Evolutionary conservation across 306 rosid species (phyloP).

Genomic region (Oxytropis ochrocephala): DNA sequence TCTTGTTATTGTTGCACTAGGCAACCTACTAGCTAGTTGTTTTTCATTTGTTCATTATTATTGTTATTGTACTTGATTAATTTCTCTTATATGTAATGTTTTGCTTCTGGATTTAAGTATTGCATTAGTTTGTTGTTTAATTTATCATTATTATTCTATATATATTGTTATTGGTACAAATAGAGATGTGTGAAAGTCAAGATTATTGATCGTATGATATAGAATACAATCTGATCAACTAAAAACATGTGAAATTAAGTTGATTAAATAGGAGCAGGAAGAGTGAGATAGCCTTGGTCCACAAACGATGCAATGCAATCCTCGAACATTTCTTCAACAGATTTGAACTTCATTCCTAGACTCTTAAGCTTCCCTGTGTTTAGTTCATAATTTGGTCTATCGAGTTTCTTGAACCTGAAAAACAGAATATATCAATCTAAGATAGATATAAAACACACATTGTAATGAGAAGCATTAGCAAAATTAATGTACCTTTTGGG

Average conservation of each 20-base stretch:
- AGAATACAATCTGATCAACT: neutral
- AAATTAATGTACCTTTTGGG: slow-evolving; percentile 43
- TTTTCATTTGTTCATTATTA: slow-evolving; percentile 10
- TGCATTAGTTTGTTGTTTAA: no score
- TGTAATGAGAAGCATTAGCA: neutral
- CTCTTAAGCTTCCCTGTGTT: slow-evolving; percentile 46
- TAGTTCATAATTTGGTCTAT: slow-evolving; percentile 53
- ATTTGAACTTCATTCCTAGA: slow-evolving; percentile 58
- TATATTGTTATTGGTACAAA: no score
- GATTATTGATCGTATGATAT: no score
- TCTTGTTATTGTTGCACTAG: neutral
- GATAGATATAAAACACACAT: neutral
- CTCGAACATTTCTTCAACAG: slow-evolving; percentile 69
- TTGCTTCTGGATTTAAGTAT: no score
- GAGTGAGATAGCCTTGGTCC: slow-evolving; percentile 37
- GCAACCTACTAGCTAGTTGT: neutral
- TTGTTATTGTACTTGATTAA: no score
- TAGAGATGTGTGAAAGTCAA: no score
- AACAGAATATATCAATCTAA: neutral
- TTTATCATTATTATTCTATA: no score
- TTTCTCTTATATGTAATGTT: no score
- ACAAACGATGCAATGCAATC: slow-evolving; percentile 67
- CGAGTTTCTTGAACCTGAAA: slow-evolving; percentile 50
- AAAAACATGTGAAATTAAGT: neutral
- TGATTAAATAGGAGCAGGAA: neutral